Conservation (phyloP, 345 rosid species). For the Schrenkiella parvula region DNA sequence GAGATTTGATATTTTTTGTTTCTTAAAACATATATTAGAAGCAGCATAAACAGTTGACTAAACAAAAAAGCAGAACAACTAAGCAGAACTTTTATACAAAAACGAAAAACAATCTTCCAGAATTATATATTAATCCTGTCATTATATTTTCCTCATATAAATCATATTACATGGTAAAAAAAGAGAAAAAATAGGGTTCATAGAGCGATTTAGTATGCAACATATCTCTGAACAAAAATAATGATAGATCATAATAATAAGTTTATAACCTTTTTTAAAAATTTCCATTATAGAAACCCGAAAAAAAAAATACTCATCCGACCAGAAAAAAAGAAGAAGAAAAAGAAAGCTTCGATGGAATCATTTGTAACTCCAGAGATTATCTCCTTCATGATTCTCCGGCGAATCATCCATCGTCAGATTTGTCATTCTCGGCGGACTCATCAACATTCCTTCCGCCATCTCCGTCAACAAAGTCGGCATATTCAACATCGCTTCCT, state of each 20-base stretch:
- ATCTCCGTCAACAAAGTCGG: constrained; percentile 62
- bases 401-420: constrained; percentile 54
- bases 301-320: background rate
- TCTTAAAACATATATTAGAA: no score
- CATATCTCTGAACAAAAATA: background rate
- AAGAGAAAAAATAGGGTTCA: background rate
- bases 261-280: constrained; percentile 5
- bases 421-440: constrained; percentile 63
- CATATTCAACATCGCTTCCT: constrained; percentile 50
- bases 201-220: background rate
- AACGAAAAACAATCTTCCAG: background rate
- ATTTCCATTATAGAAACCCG: background rate
- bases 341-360: background rate
- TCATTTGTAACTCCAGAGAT: constrained; percentile 52
- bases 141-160: background rate
- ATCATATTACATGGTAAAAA: background rate
- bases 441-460: constrained; percentile 75
- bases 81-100: background rate
- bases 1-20: no score
- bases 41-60: no score
- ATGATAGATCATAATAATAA: background rate
- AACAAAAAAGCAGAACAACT: no score
- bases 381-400: constrained; percentile 47
- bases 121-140: background rate
- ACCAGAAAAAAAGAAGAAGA: background rate